phyloP scores from a whole-genome alignment of 2,329 filamentous ascomycete genomes.

The Cladosporium halotolerans region DNA sequence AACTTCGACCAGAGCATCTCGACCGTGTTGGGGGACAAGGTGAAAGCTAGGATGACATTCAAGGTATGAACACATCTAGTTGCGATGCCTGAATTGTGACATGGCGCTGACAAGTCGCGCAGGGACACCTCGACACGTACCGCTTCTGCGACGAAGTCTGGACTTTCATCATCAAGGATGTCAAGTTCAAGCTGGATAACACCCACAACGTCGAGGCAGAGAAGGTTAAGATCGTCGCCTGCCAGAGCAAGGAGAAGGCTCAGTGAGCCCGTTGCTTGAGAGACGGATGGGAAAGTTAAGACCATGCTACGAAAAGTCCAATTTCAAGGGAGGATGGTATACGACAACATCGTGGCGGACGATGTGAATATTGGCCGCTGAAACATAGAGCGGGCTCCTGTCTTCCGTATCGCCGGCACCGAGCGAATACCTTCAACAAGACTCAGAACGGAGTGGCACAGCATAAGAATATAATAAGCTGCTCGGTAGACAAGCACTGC shows the following conservation, averaged over 20 bases:
- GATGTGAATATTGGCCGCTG: no score
- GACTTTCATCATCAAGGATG: conserved; percentile 98
- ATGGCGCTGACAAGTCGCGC: conserved; percentile 5
- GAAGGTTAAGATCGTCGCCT: conserved; percentile 97
- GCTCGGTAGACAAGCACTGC: no score
- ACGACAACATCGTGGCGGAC: no score
- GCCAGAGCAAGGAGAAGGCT: conserved; percentile 70
- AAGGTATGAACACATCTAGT: conserved; percentile 59
- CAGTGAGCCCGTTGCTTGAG: neutral
- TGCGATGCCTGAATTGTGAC: neutral
- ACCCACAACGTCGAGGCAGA: conserved; percentile 58
- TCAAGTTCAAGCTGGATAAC: conserved; percentile 96
- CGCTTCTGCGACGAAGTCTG: conserved; percentile 99
- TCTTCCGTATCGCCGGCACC: no score
- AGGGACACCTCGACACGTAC: conserved; percentile 97
- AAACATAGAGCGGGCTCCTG: no score
- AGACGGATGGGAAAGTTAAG: no score
- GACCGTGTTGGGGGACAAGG: conserved; percentile 83
- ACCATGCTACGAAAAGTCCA: no score
- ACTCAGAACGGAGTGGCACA: no score
- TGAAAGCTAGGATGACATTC: conserved; percentile 85
- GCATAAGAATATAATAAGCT: no score
- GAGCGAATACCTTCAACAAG: no score
- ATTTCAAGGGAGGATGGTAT: no score
- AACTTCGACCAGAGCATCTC: conserved; percentile 94